Evolutionary conservation across 768 basidiomycete genomes (phyloP), one percentile per base, ranked within the genome.

Genomic region (Lactifluus echinatus): DNA sequence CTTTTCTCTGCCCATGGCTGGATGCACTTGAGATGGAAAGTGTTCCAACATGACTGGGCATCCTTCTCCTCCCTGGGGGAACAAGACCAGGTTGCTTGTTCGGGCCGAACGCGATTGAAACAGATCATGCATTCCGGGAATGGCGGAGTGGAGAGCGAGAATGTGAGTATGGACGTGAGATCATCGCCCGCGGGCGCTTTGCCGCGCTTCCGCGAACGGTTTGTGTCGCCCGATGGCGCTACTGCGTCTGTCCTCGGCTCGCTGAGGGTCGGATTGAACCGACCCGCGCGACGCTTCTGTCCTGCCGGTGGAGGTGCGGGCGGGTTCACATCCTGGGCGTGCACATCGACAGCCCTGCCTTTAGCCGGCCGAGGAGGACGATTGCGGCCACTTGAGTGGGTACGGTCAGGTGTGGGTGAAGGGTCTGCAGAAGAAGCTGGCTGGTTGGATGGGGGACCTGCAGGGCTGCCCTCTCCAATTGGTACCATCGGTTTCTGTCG

Each of bases 1-100:
- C 85, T 89, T 71, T 89, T 89, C 28, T 76, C 72, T 0, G 92
- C 93, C 95, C 95, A 98, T 0, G 87, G 79, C 8, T 80, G 77
- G 63, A 97, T 88, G 65, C 95, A 97, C 63, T 84, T 86, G 23
- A 95, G 74, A 71, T 98, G 95, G 66, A 96, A 93, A 0, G 89
- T 83, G 11, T 83, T 89, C 84, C 89, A 95, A 66, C 95, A 98
- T 64, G 83, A 89, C 57, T 83, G 83, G 6, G 74, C 70, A 7
- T 61, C 69, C 26, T 66, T 60, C 53, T 46, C 57, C 55, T 55
- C 45, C 61, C 44, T 36, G 2, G 86, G 84, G 8, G 85, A 83
- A 69, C 95, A 97, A 0, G 89, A 93, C 89, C 93, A 94, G 0
- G 85, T 90, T 3, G 81, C 78, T 54, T 95, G 85, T 3, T 80